Evolutionary conservation across 768 basidiomycete genomes (phyloP), one percentile per base, ranked within the genome.

Genomic region (Pholiota microspora): DNA sequence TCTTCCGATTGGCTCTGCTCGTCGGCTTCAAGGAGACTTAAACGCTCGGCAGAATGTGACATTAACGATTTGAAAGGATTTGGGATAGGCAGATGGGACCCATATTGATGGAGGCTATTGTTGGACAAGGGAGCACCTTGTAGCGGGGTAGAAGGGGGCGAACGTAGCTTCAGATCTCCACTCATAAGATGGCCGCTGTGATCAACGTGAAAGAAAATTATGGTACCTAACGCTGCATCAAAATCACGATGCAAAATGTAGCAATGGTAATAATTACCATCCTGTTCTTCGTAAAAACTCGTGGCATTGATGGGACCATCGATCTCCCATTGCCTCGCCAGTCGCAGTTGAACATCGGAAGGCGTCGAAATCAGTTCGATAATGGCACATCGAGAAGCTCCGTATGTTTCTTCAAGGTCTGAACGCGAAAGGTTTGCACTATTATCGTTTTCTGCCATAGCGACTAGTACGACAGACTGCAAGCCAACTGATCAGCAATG

Each of bases 31-130:
- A 64, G 34, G 15, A 58, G 15, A 51, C 60, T 40, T 3, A 80
- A 48, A 49, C 75, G 72, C 27, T 87, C 86, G 0, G 73, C 61
- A n/a, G 82, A 80, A n/a, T 65, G 73, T 24, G 70, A 70, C 51
- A 74, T 73, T 12, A 81, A 73, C 1, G 75, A 70, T 64, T 84
- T 90, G 73, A 90, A 84, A 2, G 84, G 78, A 56, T 84, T 86
- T 6, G 85, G 74, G n/a, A 88, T 69, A 35, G 59, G 57, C 24
- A 83, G 64, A 8, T 72, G 58, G 24, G 63, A 55, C 29, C 63
- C 53, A 55, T 34, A 49, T 28, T 68, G 64, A 29, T 52, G 42
- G 27, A 63, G 35, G 57, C 58, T 56, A 34, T 70, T 63, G 44
- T 72, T 62, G 23, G 75, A 71, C 16, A 67, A 48, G 24, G 63